Conservation (phyloP, 805 yeast species). For the Jamesozyma gamospora region DNA sequence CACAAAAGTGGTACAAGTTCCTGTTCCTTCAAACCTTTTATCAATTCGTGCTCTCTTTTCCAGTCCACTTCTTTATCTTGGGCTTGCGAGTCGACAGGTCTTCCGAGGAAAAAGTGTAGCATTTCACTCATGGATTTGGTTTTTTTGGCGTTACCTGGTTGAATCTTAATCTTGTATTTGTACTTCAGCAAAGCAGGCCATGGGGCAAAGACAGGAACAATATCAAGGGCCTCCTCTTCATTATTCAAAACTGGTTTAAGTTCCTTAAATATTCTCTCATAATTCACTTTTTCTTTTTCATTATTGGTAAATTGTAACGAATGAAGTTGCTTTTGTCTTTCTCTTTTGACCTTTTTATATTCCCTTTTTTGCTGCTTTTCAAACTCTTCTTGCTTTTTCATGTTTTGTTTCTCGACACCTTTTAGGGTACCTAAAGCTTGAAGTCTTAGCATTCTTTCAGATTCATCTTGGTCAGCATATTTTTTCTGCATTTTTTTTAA, state of each 20-base stretch:
- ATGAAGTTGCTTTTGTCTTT: conserved; percentile 32
- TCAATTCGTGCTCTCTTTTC: conserved; percentile 53
- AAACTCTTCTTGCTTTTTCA: conserved; percentile 28
- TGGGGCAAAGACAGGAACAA: conserved; percentile 86
- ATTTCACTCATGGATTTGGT: conserved; percentile 76
- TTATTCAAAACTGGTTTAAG: conserved; percentile 21
- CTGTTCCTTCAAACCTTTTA: conserved; percentile 47
- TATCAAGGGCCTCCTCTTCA: conserved; percentile 48
- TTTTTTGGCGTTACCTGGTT: conserved; percentile 70
- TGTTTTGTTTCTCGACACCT: conserved; percentile 34
- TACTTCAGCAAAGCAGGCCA: conserved; percentile 70
- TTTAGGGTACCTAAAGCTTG: conserved; percentile 78
- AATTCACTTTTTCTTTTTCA: conserved; percentile 37
- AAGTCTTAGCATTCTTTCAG: conserved; percentile 66
- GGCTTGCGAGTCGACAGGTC: conserved; percentile 38
- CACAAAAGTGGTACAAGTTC: conserved; percentile 62
- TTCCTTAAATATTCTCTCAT: conserved; percentile 34
- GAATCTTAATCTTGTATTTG: conserved; percentile 74
- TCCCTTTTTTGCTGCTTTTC: conserved; percentile 28
- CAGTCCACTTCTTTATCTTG: conserved; percentile 49
- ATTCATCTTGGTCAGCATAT: conserved; percentile 88
- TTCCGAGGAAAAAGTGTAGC: conserved; percentile 43
- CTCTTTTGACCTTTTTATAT: conserved; percentile 28
- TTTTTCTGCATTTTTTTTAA: conserved; percentile 72
- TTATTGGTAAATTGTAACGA: conserved; percentile 27